A percentile compares a stretch with the other conserved stretches of the same genome.
Evolutionary conservation across 2,329 filamentous ascomycete genomes (phyloP).

Genomic region (Monascus ruber): DNA sequence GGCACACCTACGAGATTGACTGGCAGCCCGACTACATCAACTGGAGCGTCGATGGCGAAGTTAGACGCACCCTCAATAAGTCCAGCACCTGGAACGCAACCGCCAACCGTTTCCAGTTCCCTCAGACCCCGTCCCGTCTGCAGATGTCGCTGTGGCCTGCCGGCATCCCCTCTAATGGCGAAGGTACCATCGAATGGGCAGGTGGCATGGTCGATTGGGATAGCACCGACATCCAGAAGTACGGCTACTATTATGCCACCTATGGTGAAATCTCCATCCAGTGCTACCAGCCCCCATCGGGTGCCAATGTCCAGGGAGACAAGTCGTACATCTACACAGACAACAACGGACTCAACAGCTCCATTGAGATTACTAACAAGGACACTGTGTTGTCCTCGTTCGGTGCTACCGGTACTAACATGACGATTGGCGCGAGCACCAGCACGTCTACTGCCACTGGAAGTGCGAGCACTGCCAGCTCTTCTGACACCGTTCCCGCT

Average conservation of each 20-base stretch:
- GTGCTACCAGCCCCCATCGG: conserved; percentile 76
- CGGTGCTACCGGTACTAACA: conserved; percentile 68
- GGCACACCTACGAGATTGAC: conserved; percentile 83
- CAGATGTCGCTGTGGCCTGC: conserved; percentile 96
- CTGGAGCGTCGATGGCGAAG: conserved; percentile 76
- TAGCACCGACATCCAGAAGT: conserved; percentile 62
- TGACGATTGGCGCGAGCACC: conserved; percentile 35
- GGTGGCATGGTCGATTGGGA: conserved; percentile 86
- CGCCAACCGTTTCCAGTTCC: conserved; percentile 69
- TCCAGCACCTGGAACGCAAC: conserved; percentile 78
- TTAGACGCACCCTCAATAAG: conserved; percentile 62
- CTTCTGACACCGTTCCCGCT: conserved; percentile 19
- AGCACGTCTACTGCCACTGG: not conserved
- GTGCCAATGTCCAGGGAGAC: conserved; percentile 47
- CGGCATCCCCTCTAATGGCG: conserved; percentile 62
- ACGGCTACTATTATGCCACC: conserved; percentile 81
- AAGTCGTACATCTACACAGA: conserved; percentile 67
- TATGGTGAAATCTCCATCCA: conserved; percentile 68
- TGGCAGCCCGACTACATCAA: conserved; percentile 80
- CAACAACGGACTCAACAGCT: conserved; percentile 57
- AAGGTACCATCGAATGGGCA: conserved; percentile 84
- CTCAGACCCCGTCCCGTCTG: conserved; percentile 81
- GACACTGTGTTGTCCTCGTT: conserved; percentile 67
- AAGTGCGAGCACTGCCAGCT: not conserved
- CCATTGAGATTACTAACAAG: conserved; percentile 64